These are phyloP conservation scores for Eustoma russellianum DNA, from an alignment of 257 asterid genomes.

Conservation along the genomic window DNA sequence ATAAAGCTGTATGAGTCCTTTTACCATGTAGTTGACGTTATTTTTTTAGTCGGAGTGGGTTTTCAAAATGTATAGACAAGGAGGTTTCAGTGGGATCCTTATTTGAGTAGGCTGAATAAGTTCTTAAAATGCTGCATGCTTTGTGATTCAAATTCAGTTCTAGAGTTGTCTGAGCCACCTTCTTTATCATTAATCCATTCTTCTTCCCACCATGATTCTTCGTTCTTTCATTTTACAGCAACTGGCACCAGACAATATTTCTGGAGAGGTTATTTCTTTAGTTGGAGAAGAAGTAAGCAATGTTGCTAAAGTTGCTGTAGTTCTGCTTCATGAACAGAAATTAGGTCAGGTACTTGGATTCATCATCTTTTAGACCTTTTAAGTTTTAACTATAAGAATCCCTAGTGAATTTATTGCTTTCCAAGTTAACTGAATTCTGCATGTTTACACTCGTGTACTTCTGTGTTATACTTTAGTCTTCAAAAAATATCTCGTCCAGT, in stretches of 20 bases:
- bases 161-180: no score
- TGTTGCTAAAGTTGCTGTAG: conserved; percentile 64
- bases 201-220: background rate
- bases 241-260: conserved; percentile 65
- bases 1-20: conserved; percentile 24
- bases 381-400: conserved; percentile 1
- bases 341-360: conserved; percentile 36
- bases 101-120: no score
- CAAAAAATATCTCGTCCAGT: background rate
- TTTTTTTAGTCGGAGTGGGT: no score
- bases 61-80: no score
- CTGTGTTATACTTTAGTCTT: background rate
- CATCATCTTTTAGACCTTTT: background rate
- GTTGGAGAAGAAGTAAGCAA: conserved; percentile 48
- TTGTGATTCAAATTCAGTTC: no score
- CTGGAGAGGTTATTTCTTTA: conserved; percentile 30
- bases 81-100: no score
- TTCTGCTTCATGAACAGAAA: conserved; percentile 50
- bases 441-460: background rate
- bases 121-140: no score
- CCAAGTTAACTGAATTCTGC: background rate
- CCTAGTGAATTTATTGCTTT: background rate
- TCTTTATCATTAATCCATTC: no score
- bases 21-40: no score
- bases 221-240: conserved; percentile 28